phyloP scores from a whole-genome alignment of 495 filamentous ascomycete species.

The Podospora comata region DNA sequence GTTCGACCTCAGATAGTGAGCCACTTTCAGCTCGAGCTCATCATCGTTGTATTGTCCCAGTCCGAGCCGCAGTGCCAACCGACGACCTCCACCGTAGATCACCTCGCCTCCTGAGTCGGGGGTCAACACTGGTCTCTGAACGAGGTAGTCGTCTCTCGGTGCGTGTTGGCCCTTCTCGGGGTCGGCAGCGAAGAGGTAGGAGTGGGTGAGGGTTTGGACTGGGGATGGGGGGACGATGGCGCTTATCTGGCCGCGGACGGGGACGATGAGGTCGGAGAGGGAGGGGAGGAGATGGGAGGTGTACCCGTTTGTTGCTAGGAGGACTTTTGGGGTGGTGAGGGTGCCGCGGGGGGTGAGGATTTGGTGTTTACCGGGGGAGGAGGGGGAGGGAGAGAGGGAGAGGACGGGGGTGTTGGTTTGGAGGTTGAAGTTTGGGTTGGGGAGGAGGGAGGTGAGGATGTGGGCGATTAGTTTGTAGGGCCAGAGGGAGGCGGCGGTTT shows the following conservation, averaged over 20 bases:
- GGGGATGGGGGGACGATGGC: slow-evolving; percentile 53
- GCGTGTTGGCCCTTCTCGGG: slow-evolving; percentile 13
- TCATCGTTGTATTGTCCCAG: slow-evolving; percentile 58
- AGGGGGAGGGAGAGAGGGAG: slow-evolving; percentile 30
- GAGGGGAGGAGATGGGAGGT: slow-evolving; percentile 67
- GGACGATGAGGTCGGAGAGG: slow-evolving; percentile 69
- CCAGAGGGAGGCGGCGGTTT: slow-evolving; percentile 57
- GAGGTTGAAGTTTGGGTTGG: slow-evolving; percentile 53
- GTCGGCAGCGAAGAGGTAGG: slow-evolving; percentile 59
- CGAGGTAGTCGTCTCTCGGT: slow-evolving; percentile 64
- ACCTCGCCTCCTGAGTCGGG: slow-evolving; percentile 54
- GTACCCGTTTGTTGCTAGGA: slow-evolving; percentile 78
- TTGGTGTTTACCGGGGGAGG: slow-evolving; percentile 27
- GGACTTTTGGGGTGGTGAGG: slow-evolving; percentile 55
- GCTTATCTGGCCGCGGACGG: slow-evolving; percentile 70
- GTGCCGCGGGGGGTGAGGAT: slow-evolving; percentile 62
- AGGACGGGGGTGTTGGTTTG: slow-evolving; percentile 71
- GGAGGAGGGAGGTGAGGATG: slow-evolving; percentile 57
- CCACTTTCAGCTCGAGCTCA: slow-evolving; percentile 58
- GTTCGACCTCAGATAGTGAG: slow-evolving; percentile 35
- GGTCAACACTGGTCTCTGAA: slow-evolving; percentile 55
- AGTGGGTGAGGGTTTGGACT: slow-evolving; percentile 38
- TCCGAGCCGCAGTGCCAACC: slow-evolving; percentile 41
- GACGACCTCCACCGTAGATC: slow-evolving; percentile 40
- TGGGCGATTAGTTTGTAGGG: slow-evolving; percentile 76